A percentile compares a stretch with the other conserved stretches of the same genome.
Evolutionary conservation across 2,329 filamentous ascomycete genomes (phyloP).

Genomic region (Davidsoniella virescens): DNA sequence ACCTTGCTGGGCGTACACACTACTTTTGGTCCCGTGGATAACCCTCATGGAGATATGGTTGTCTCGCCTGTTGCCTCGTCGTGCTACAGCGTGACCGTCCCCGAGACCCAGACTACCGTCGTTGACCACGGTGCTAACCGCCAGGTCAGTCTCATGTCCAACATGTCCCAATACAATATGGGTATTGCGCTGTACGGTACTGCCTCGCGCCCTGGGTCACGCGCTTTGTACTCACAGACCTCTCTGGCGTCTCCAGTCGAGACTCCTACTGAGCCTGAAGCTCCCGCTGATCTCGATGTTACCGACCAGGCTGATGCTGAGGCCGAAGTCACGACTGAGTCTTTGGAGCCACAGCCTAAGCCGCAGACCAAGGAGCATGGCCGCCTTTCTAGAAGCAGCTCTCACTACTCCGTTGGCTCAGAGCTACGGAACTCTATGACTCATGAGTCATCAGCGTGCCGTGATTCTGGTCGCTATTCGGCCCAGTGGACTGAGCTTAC

Average conservation of each 20-base stretch:
- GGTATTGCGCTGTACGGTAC: slow-evolving; percentile 6
- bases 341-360: neutral
- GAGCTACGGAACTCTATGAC: slow-evolving; percentile 6
- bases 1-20: neutral
- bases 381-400: slow-evolving; percentile 11
- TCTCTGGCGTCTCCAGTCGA: neutral
- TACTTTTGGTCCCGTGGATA: neutral
- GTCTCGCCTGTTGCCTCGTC: slow-evolving; percentile 11
- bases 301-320: neutral
- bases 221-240: slow-evolving; percentile 4
- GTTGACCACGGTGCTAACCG: slow-evolving; percentile 6
- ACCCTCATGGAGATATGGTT: slow-evolving; percentile 1
- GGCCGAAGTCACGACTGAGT: neutral
- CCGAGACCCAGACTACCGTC: slow-evolving; percentile 12
- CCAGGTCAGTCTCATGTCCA: slow-evolving; percentile 13
- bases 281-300: neutral
- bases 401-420: slow-evolving; percentile 8
- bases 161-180: slow-evolving; percentile 13
- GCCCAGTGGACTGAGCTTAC: slow-evolving; percentile 12
- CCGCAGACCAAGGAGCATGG: slow-evolving; percentile 1
- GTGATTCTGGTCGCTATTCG: slow-evolving; percentile 9
- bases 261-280: neutral
- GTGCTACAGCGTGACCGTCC: slow-evolving; percentile 12
- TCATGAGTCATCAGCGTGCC: slow-evolving; percentile 6
- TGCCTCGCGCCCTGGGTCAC: slow-evolving; percentile 7